Percentiles rank a stretch among this genome's conserved stretches.
These are phyloP conservation scores for Wickerhamiella parazyma DNA, from an alignment of 805 yeast species.

Conservation along the genomic window DNA sequence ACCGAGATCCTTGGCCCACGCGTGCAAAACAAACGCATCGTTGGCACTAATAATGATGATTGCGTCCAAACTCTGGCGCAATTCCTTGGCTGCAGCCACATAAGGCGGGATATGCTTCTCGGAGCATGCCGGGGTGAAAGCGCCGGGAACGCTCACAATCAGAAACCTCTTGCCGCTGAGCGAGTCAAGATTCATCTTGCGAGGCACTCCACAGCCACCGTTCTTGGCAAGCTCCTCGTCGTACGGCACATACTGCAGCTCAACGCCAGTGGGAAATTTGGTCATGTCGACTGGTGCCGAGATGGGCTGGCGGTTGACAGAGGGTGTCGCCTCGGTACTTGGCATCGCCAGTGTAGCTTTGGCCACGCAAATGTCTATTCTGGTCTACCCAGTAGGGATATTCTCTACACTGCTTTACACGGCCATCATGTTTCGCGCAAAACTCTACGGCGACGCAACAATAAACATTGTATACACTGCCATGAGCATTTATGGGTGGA, in stretches of 20 bases:
- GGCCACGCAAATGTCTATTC: neutral
- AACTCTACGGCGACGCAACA: constrained; percentile 3
- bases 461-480: constrained; percentile 2
- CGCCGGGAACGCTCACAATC: constrained; percentile 71
- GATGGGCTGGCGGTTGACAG: neutral
- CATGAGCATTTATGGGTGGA: constrained; percentile 8
- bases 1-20: constrained; percentile 44
- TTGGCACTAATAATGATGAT: constrained; percentile 52
- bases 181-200: constrained; percentile 25
- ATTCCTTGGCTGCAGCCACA: constrained; percentile 35
- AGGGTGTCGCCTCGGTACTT: neutral
- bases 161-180: constrained; percentile 40
- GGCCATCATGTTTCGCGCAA: neutral
- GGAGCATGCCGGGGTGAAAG: constrained; percentile 75
- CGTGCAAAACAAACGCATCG: constrained; percentile 57
- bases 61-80: constrained; percentile 47
- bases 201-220: constrained; percentile 30
- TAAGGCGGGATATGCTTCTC: constrained; percentile 60
- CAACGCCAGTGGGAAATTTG: constrained; percentile 24
- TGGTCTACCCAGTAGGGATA: constrained; percentile 6
- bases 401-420: neutral
- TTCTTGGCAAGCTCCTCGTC: constrained; percentile 22
- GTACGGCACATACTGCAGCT: constrained; percentile 26
- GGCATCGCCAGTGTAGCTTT: constrained; percentile 1
- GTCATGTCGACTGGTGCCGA: neutral